Percentiles rank a stretch among this genome's conserved stretches.
phyloP scores from a whole-genome alignment of 306 rosid genomes.

The Trifolium fragiferum region DNA sequence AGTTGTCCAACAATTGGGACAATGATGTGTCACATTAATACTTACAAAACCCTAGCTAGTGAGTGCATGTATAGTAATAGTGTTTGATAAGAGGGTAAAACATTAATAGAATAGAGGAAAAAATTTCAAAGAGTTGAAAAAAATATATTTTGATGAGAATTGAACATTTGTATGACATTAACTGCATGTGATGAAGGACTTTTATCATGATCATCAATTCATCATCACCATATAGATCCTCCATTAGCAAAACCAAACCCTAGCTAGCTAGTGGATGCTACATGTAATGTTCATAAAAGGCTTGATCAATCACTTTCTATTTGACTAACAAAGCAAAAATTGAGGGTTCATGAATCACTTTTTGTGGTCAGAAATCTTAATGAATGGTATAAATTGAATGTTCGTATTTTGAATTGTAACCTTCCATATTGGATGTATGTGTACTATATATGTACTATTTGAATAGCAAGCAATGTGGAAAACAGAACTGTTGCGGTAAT shows the following conservation, averaged over 20 bases:
- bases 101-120: constrained; percentile 4
- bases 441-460: constrained; percentile 40
- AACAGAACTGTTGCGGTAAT: background rate
- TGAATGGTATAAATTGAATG: constrained; percentile 47
- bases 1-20: constrained; percentile 58
- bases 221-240: constrained; percentile 36
- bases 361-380: constrained; percentile 42
- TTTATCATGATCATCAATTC: constrained; percentile 28
- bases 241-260: constrained; percentile 54
- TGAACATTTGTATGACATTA: constrained; percentile 51
- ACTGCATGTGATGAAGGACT: constrained; percentile 36
- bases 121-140: constrained; percentile 23
- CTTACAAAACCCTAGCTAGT: constrained; percentile 32
- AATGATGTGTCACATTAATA: constrained; percentile 52
- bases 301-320: constrained; percentile 62
- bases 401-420: constrained; percentile 39
- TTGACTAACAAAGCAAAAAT: constrained; percentile 55
- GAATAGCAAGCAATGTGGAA: constrained; percentile 31
- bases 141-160: constrained; percentile 23
- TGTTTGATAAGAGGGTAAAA: constrained; percentile 6
- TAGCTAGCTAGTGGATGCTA: constrained; percentile 34
- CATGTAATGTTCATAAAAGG: constrained; percentile 41
- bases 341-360: constrained; percentile 34
- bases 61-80: background rate
- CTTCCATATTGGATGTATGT: constrained; percentile 46